Conservation (phyloP, 306 rosid species). For the Boehmeria nivea region DNA sequence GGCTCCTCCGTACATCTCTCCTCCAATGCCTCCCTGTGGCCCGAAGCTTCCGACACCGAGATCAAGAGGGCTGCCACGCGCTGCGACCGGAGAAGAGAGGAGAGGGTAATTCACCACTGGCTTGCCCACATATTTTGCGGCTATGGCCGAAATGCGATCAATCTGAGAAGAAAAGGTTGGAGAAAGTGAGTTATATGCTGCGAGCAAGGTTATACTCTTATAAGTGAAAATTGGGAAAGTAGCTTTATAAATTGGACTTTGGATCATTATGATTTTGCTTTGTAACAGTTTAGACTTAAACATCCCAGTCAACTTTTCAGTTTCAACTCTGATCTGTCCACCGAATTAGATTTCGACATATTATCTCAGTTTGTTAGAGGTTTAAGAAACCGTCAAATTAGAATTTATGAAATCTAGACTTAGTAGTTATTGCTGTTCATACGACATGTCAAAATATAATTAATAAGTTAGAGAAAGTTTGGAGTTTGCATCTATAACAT, state of each 20-base stretch:
- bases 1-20: constrained; percentile 51
- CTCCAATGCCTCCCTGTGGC: constrained; percentile 43
- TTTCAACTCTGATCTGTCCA: no score
- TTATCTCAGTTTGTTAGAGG: no score
- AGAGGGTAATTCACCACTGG: constrained; percentile 76
- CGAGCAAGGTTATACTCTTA: not conserved
- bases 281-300: not conserved
- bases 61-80: constrained; percentile 53
- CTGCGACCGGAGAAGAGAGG: constrained; percentile 55
- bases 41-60: constrained; percentile 63
- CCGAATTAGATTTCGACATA: no score
- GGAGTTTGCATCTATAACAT: no score
- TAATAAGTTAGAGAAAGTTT: no score
- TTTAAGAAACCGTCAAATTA: no score
- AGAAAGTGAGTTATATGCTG: not conserved
- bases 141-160: constrained; percentile 85
- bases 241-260: no score
- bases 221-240: not conserved
- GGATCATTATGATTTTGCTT: not conserved
- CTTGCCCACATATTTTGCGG: constrained; percentile 92
- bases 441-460: no score
- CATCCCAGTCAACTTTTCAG: no score
- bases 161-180: constrained; percentile 34
- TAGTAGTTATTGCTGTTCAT: no score
- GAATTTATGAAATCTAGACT: no score